Evolutionary conservation across 2,329 filamentous ascomycete genomes (phyloP).

Genomic region (Sarocladium brachiariae): DNA sequence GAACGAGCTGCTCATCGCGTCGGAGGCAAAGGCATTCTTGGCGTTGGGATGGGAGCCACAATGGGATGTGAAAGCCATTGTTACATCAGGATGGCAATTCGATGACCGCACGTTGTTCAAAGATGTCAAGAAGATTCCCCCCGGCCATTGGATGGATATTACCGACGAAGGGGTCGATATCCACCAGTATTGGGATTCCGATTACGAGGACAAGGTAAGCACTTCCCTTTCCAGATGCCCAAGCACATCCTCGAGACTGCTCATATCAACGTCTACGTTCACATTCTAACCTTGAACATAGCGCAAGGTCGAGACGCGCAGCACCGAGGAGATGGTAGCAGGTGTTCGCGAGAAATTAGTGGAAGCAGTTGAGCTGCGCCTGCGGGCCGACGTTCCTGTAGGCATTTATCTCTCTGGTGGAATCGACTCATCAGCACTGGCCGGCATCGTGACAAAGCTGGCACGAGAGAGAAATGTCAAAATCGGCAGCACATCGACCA

Average conservation of each 20-base stretch:
- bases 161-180: slow-evolving; percentile 29
- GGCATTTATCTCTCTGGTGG: slow-evolving; percentile 52
- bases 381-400: slow-evolving; percentile 51
- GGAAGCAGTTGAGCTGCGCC: slow-evolving; percentile 43
- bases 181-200: slow-evolving; percentile 45
- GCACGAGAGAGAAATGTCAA: slow-evolving; percentile 34
- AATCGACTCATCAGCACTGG: slow-evolving; percentile 49
- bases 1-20: slow-evolving; percentile 35
- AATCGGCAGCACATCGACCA: slow-evolving; percentile 34
- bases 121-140: slow-evolving; percentile 35
- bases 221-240: neutral
- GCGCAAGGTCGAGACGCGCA: slow-evolving; percentile 32
- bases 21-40: slow-evolving; percentile 48
- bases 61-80: slow-evolving; percentile 43
- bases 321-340: slow-evolving; percentile 42
- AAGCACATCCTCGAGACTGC: no score
- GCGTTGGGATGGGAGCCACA: slow-evolving; percentile 43
- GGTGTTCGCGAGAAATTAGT: slow-evolving; percentile 42
- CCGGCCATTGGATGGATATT: slow-evolving; percentile 36
- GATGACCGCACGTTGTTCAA: slow-evolving; percentile 43
- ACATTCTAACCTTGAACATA: slow-evolving; percentile 10
- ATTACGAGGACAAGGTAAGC: slow-evolving; percentile 43
- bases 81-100: slow-evolving; percentile 34
- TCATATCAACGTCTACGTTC: no score
- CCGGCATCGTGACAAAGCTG: slow-evolving; percentile 48